Evolutionary conservation across 345 rosid species (phyloP).

Genomic region (Turritis glabra): DNA sequence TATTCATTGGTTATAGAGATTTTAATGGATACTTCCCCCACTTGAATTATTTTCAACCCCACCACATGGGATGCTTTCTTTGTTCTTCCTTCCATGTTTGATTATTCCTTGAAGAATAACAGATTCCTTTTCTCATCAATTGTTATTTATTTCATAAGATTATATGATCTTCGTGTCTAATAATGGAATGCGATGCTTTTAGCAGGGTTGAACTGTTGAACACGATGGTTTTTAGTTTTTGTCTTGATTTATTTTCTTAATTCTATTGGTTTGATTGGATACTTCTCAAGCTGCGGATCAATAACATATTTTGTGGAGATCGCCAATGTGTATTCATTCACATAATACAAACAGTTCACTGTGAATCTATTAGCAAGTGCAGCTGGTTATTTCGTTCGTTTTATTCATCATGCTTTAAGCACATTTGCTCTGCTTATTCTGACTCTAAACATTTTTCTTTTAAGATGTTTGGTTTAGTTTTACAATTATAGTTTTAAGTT

Average conservation of each 20-base stretch:
- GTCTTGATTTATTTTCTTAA: not conserved
- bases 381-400: too few relatives aligned
- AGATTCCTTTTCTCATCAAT: slow-evolving; percentile 1
- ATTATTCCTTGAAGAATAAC: slow-evolving; percentile 20
- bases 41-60: slow-evolving; percentile 11
- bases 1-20: not conserved
- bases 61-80: slow-evolving; percentile 40
- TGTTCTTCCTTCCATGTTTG: slow-evolving; percentile 24
- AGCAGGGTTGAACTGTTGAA: not conserved
- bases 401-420: too few relatives aligned
- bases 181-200: not conserved
- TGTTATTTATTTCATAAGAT: not conserved
- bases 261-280: not conserved
- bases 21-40: slow-evolving; percentile 2
- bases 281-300: not conserved
- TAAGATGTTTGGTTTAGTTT: too few relatives aligned
- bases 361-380: too few relatives aligned
- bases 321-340: not conserved
- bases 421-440: too few relatives aligned
- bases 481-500: too few relatives aligned
- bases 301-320: not conserved
- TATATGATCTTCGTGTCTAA: not conserved
- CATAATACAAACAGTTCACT: not conserved
- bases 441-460: too few relatives aligned
- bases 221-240: not conserved